A percentile compares a stretch with the other conserved stretches of the same genome.
phyloP scores from a whole-genome alignment of 352 stramenopile species.

The Globisporangium takayamanum region DNA sequence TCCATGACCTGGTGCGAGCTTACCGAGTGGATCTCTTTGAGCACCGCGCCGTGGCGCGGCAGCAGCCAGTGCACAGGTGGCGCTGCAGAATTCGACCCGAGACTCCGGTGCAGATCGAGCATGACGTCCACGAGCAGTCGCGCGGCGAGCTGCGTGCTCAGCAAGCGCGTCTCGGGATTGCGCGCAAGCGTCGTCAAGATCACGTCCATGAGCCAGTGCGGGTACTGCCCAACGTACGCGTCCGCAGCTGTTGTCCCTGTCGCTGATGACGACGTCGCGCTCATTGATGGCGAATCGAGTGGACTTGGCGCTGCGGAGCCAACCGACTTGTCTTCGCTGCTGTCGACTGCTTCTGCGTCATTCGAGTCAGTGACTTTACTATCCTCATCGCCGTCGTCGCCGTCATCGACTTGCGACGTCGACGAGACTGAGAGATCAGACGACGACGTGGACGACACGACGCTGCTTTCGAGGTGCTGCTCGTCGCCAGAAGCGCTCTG shows the following conservation, averaged over 20 bases:
- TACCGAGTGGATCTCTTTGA: conserved; percentile 58
- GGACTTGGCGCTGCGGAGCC: not conserved
- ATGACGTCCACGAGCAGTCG: conserved; percentile 55
- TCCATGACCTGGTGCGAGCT: conserved; percentile 73
- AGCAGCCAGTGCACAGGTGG: conserved; percentile 16
- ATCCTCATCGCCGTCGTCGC: conserved; percentile 3
- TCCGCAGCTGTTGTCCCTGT: not conserved
- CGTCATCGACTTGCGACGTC: conserved; percentile 10
- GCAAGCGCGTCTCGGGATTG: conserved; percentile 41
- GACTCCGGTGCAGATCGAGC: conserved; percentile 22
- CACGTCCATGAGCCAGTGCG: conserved; percentile 47
- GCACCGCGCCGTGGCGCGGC: conserved; percentile 20
- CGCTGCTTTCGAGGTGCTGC: conserved; percentile 6
- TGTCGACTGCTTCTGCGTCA: not conserved
- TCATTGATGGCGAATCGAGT: not conserved
- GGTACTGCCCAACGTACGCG: conserved; percentile 20
- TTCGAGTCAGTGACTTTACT: not conserved
- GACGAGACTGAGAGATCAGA: conserved; percentile 16
- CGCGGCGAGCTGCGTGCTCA: conserved; percentile 47
- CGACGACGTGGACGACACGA: conserved; percentile 19
- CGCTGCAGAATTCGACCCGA: not conserved
- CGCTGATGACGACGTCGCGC: not conserved
- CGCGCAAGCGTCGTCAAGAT: conserved; percentile 37
- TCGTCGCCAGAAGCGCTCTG: conserved; percentile 3
- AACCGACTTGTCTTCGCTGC: conserved; percentile 1